These are phyloP conservation scores for Magnolia sinica DNA, from an alignment of 164 flowering plant species.

Conservation along the genomic window DNA sequence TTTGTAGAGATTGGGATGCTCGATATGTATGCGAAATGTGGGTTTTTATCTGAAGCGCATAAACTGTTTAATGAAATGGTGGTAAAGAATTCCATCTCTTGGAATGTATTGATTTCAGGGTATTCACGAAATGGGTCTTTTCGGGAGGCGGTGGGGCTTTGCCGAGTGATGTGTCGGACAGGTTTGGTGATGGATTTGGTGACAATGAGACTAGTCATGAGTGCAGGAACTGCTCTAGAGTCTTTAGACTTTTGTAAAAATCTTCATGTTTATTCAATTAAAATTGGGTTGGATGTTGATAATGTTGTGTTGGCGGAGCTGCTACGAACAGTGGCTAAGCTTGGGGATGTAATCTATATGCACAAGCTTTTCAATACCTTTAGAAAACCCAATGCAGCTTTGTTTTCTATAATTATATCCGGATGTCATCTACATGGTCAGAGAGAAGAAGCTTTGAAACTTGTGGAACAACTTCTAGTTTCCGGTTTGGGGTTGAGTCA, in stretches of 20 bases:
- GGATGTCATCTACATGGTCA: constrained; percentile 7
- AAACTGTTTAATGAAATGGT: not conserved
- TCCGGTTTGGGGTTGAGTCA: constrained; percentile 2
- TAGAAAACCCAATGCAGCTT: constrained; percentile 2
- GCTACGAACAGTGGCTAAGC: constrained; percentile 1
- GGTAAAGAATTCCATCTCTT: constrained; percentile 8
- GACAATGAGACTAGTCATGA: constrained; percentile 6
- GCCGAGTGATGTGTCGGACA: constrained; percentile 1
- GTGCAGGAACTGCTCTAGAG: constrained; percentile 2
- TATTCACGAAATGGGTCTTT: constrained; percentile 5
- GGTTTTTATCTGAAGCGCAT: not conserved
- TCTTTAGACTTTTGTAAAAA: constrained; percentile 5
- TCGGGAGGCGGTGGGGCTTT: constrained; percentile 1
- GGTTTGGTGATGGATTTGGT: constrained; percentile 13
- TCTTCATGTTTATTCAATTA: constrained; percentile 5
- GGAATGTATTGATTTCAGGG: constrained; percentile 17
- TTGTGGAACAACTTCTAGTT: constrained; percentile 10
- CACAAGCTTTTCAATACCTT: constrained; percentile 10
- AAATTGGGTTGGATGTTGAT: constrained; percentile 13
- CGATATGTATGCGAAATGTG: constrained; percentile 19
- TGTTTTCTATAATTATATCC: constrained; percentile 11
- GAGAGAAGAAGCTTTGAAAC: constrained; percentile 14
- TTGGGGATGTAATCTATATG: constrained; percentile 7
- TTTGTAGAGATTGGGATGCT: constrained; percentile 8
- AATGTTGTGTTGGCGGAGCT: constrained; percentile 3